Conservation (phyloP, 768 basidiomycete genomes). For the Cystobasidium onofrii region DNA sequence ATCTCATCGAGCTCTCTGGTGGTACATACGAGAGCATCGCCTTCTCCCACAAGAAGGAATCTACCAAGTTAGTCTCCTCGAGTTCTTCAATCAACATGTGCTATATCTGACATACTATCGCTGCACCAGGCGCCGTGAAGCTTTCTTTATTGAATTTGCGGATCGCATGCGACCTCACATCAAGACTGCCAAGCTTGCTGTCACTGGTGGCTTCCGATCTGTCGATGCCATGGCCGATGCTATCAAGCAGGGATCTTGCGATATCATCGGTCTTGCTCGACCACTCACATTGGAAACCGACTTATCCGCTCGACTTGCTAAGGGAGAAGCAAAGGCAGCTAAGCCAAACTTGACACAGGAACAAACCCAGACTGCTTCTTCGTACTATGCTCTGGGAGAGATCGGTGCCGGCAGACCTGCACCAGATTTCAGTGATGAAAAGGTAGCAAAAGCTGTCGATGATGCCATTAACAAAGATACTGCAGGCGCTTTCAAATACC, state of each 20-base stretch:
- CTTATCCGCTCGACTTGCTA: slow-evolving; percentile 41
- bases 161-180: slow-evolving; percentile 40
- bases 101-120: neutral
- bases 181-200: slow-evolving; percentile 41
- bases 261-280: slow-evolving; percentile 44
- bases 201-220: slow-evolving; percentile 45
- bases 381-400: slow-evolving; percentile 37
- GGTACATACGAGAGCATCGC: slow-evolving; percentile 38
- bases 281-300: slow-evolving; percentile 44
- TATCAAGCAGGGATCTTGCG: slow-evolving; percentile 16
- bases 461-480: slow-evolving; percentile 15
- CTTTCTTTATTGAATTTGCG: slow-evolving; percentile 38
- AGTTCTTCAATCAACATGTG: neutral
- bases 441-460: slow-evolving; percentile 28
- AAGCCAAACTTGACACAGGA: slow-evolving; percentile 37
- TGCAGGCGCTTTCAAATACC: slow-evolving; percentile 14
- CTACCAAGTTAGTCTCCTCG: slow-evolving; percentile 40
- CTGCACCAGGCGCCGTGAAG: slow-evolving; percentile 19
- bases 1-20: slow-evolving; percentile 48
- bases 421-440: slow-evolving; percentile 34
- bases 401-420: slow-evolving; percentile 32
- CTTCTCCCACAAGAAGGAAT: slow-evolving; percentile 43
- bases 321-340: slow-evolving; percentile 39
- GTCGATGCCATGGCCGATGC: slow-evolving; percentile 42
- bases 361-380: slow-evolving; percentile 31